Conservation (phyloP, 192 early-diverging fungal species). For the Gaertneriomyces sp. region DNA sequence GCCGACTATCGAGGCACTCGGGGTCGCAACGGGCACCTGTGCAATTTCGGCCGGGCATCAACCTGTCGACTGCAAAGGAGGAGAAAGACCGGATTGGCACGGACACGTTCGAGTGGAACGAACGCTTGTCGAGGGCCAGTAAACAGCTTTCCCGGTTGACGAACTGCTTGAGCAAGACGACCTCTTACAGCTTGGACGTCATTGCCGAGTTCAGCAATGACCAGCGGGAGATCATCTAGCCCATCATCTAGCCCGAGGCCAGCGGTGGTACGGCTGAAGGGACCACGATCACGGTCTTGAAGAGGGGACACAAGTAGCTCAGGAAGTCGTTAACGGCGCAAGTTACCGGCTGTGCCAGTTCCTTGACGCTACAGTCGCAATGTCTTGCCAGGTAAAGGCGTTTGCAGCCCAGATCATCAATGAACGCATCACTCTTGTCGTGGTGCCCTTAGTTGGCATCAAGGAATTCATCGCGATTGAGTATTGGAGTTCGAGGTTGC, state of each 20-base stretch:
- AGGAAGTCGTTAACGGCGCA: not conserved
- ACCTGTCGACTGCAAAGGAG: not conserved
- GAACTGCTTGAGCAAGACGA: not conserved
- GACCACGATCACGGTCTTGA: not conserved
- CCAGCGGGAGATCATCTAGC: not conserved
- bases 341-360: not conserved
- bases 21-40: not conserved
- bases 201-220: not conserved
- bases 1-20: too few species aligned
- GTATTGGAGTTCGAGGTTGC: not conserved
- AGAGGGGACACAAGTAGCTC: not conserved
- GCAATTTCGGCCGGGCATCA: not conserved
- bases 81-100: not conserved
- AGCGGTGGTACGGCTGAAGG: conserved; percentile 4
- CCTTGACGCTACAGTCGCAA: not conserved
- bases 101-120: not conserved
- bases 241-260: not conserved
- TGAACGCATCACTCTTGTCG: not conserved
- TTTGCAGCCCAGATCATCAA: conserved; percentile 1
- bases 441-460: not conserved
- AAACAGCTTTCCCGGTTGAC: not conserved
- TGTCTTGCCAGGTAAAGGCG: not conserved
- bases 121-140: not conserved
- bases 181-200: conserved; percentile 4
- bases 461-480: conserved; percentile 8